Conservation (phyloP, 75 land plant genomes). For the Sequoia sempervirens region DNA sequence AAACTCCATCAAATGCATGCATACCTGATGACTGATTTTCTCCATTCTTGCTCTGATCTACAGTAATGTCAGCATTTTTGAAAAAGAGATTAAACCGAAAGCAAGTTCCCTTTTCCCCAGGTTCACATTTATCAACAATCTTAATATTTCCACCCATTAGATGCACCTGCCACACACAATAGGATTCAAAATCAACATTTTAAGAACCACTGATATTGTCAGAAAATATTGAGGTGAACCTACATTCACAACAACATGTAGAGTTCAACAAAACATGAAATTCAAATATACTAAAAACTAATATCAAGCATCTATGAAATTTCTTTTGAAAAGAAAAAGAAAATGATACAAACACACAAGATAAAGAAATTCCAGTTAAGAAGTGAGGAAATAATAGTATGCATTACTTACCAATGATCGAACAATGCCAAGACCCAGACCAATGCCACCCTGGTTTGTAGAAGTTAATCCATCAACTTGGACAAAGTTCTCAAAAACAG, state of each 20-base stretch:
- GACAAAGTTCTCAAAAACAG: too few species aligned
- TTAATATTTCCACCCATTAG: too few species aligned
- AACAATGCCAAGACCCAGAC: too few species aligned
- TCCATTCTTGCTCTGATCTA: background rate
- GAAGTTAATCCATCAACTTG: too few species aligned
- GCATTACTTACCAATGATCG: slow-evolving; percentile 11
- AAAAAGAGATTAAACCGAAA: too few species aligned
- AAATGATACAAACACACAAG: background rate
- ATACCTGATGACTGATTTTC: background rate
- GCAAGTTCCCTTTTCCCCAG: too few species aligned
- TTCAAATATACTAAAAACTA: background rate
- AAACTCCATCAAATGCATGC: slow-evolving; percentile 2
- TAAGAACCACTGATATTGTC: background rate
- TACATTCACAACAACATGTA: background rate
- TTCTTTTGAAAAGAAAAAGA: too few species aligned
- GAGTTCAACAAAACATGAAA: slow-evolving; percentile 5
- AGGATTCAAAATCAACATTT: background rate
- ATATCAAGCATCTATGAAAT: too few species aligned
- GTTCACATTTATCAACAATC: too few species aligned
- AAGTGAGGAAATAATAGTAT: background rate
- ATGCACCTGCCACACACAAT: slow-evolving; percentile 8
- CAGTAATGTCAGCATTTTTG: background rate
- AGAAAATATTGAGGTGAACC: background rate
- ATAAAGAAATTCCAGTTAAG: background rate
- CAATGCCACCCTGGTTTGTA: too few species aligned